Base-by-base conservation (phyloP, 192 early-diverging fungal genomes). In the Helicostylum pulchrum region DNA sequence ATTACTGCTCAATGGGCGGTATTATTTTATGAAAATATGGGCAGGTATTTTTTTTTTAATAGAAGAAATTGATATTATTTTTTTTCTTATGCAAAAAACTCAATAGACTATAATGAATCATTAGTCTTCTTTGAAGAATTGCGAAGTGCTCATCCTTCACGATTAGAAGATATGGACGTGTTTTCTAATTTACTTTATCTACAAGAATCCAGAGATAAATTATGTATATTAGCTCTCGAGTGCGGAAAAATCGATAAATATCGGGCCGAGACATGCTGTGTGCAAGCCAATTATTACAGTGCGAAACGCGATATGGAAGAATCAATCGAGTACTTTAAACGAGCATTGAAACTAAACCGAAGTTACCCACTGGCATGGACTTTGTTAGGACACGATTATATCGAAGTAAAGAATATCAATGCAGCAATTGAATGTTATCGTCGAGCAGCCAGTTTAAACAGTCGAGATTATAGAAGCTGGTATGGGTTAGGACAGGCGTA, bases 311-410 rank as follows among this genome's bases (percentile, higher is more conserved):
- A 99, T 57, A 86, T 88, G 55, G 88, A 87, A 53, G 90, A 93
- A 71, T 93, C 97, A 1, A 82, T 97, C 5, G 80, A 87, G 17
- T 94, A 90, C 62, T 95, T 98, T 66, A 87, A 87, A 72, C 78
- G 88, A 7, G 95, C 95, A 0, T 65, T 96, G 11, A 80, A 91
- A 73, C 80, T 99, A 53, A 84, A 95, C 67, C 77, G 82, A 12
- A 79, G 79, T 55, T 93, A 92, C 64, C 69, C 85, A 21, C 74
- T 86, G 3, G 92, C 92, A 1, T 96, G 95, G 91, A 95, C 92
- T 0, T 78, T 99, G 60, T 80, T 99, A 80, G 97, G 95, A 1
- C 94, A 98, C 67, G 93, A 96, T 72, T 97, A 93, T 64, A 77
- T 99, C 34, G 94, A 99, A 70, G 63, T 94, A 66, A 94, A 94